These are phyloP conservation scores for Salvia splendens DNA, from an alignment of 257 asterid species.

Conservation along the genomic window DNA sequence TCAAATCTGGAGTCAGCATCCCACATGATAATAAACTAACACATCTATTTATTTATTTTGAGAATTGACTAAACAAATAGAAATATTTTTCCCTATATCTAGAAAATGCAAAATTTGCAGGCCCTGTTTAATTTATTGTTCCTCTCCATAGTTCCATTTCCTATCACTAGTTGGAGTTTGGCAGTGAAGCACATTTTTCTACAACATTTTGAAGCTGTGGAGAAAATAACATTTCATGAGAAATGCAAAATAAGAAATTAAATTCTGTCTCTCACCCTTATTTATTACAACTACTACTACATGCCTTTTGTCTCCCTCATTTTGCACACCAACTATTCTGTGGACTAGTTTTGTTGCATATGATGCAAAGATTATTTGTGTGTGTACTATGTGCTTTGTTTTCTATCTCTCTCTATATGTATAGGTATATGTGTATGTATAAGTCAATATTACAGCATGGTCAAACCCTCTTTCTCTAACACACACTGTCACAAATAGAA, in stretches of 20 bases:
- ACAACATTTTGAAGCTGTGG: conserved; percentile 18
- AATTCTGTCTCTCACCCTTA: conserved; percentile 36
- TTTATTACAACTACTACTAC: conserved; percentile 34
- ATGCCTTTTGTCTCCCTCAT: conserved; percentile 60
- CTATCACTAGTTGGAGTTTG: conserved; percentile 40
- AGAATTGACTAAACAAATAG: conserved; percentile 38
- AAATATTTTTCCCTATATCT: conserved; percentile 13
- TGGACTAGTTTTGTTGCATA: conserved; percentile 38
- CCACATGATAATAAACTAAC: too few species aligned
- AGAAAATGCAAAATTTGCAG: conserved; percentile 31
- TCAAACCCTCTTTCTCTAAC: conserved; percentile 28
- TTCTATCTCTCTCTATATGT: conserved; percentile 14
- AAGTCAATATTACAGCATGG: conserved; percentile 40
- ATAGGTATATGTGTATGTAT: not conserved
- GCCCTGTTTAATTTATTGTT: conserved; percentile 44
- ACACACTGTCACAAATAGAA: not conserved
- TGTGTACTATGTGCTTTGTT: conserved; percentile 31
- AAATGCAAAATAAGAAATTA: not conserved
- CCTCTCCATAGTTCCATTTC: conserved; percentile 28
- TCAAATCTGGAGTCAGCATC: too few species aligned
- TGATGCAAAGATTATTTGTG: conserved; percentile 30
- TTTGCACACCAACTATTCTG: conserved; percentile 45
- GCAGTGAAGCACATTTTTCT: conserved; percentile 52
- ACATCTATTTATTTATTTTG: not conserved
- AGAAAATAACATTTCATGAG: conserved; percentile 53